Base-by-base conservation (phyloP, 192 early-diverging fungal species). In the Rhizoclosmatium globosum region DNA sequence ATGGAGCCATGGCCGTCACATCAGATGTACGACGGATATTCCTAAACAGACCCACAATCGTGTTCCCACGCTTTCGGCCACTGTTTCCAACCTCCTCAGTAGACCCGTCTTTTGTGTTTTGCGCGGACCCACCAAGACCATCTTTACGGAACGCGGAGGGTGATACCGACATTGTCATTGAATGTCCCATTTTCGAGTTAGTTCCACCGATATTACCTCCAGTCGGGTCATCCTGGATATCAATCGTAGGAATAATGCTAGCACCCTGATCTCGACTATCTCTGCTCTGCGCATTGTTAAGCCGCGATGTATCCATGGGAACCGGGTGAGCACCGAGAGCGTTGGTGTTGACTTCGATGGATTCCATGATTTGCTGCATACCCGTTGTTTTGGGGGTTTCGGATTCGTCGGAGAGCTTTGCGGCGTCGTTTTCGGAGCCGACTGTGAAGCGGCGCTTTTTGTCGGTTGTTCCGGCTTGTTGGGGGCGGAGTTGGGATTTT, bases 1-100 rank as follows among this genome's bases (percentile, higher is more conserved):
- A 64, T 19, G 76, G 64, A 17, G 44, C 56, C 60, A 71, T 65
- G 47, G 50, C 69, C 4, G 67, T 68, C 17, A 82, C 71, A 59
- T 88, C 87, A 0, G 84, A 85, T 3, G 76, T 86, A 21, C 88
- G 81, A n/a, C 88, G 86, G 13, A 89, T 68, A 42, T 71, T 81
- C n/a, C 85, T 77, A 45, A 90, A 71, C 39, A 90, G 82, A 19
- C 89, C 89, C 21, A 85, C 86, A 78, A 90, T 90, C 2, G 89
- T 89, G 59, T 82, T 88, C 64, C 85, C 83, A n/a, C 87, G 84
- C 71, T 90, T 89, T 31, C 89, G 75, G n/a, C 75, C 72, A 47
- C 75, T 64, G 23, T 75, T 66, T 41, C 46, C 83, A 46, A 39
- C 64, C 45, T 53, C 41, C 11, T 48, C 62, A 43, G 61, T 68